Percentiles rank a stretch among this genome's conserved stretches.
These are phyloP conservation scores for Dryadomyces quercus-mongolicae DNA, from an alignment of 2,329 filamentous ascomycete genomes.

Conservation along the genomic window DNA sequence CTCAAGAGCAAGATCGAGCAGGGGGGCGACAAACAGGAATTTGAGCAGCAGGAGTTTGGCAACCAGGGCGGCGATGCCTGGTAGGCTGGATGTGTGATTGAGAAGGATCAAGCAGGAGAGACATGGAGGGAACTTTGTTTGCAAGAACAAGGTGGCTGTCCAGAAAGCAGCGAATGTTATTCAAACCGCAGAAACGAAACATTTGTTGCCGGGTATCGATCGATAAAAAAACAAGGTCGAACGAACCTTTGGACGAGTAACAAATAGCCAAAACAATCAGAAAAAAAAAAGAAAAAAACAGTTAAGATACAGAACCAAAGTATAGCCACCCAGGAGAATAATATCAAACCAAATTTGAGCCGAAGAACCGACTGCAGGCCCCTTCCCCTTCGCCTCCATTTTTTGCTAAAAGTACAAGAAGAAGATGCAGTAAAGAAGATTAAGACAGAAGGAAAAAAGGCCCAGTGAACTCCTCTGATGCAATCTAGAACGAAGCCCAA, in stretches of 20 bases:
- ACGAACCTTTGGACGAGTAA: neutral
- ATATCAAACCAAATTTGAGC: neutral
- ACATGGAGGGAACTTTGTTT: neutral
- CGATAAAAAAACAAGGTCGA: neutral
- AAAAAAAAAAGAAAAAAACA: neutral
- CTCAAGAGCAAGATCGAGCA: slow-evolving; percentile 23
- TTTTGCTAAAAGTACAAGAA: neutral
- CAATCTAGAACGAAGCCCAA: neutral
- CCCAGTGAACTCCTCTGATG: neutral
- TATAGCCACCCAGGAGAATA: neutral
- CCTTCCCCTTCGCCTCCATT: neutral
- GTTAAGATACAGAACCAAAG: neutral
- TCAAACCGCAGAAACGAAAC: neutral
- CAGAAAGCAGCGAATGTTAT: too few species aligned
- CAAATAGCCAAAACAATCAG: neutral
- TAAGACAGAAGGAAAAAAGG: neutral
- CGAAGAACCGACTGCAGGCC: neutral
- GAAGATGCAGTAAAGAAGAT: neutral
- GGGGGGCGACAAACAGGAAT: neutral
- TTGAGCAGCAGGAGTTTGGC: neutral
- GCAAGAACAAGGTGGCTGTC: too few species aligned
- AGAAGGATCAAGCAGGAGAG: neutral
- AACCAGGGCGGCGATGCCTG: too few species aligned
- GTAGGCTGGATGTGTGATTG: neutral
- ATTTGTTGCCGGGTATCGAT: neutral